Base-by-base conservation (phyloP, 768 basidiomycete species). In the Leccinum uliginosum region DNA sequence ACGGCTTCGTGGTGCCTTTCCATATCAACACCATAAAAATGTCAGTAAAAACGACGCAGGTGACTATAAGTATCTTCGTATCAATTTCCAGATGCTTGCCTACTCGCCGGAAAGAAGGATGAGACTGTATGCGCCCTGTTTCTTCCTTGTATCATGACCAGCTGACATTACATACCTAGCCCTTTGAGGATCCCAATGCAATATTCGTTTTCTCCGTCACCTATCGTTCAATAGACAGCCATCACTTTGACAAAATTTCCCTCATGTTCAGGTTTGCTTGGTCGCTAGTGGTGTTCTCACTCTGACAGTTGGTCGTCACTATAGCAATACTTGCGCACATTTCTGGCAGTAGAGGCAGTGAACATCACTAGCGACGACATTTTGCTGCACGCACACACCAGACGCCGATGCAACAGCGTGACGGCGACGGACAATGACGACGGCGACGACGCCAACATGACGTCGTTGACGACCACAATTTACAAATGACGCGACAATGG, bases 21-120 rank as follows among this genome's bases (percentile, higher is more conserved):
- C 97, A 99, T 69, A 95, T 98, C 74, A 96, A 96, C 67, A 93
- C 93, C 2, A 93, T 99, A 61, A 98, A 99, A 98, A 96, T 68
- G 91, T 89, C 29, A 94, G 90, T 77, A 98, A 98, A 76, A 97
- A 84, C 61, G 96, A 99, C 60, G 97, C 98, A 73, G 92, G 91
- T 5, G 93, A 98, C 51, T 91, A 87, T 69, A 95, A 94, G 0
- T 93, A 91, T 65, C 80, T 99, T 53, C 85, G 97, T 2, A 93
- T 99, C 72, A 98, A 98, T 74, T 98, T 98, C 76, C 94, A 98
- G 71, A 97, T 95, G 0, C 97, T 96, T 10, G 97, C 50, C 94
- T 97, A 67, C 84, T 98, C 24, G 89, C 93, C 0, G 96, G 97
- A 26, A 98, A 96, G 78, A 98, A 99, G 75, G 97, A 99, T 69